Evolutionary conservation across 164 flowering plant genomes (phyloP).

Genomic region (Litsea cubeba): DNA sequence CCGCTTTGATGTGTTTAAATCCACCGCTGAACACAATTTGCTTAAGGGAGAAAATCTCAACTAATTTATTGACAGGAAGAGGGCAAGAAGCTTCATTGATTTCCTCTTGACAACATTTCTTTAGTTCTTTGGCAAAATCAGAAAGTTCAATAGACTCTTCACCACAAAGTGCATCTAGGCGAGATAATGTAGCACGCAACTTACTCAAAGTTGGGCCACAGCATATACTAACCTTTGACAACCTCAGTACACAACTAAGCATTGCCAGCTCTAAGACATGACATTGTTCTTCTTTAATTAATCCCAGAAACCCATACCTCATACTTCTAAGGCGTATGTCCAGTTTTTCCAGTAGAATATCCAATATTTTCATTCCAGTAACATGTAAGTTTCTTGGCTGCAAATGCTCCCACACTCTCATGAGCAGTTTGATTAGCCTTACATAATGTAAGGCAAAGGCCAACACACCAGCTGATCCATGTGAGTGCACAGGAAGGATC

Average conservation of each 20-base stretch:
- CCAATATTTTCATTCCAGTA: slow-evolving; percentile 26
- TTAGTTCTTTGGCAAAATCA: slow-evolving; percentile 39
- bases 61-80: slow-evolving; percentile 26
- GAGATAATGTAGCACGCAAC: slow-evolving; percentile 31
- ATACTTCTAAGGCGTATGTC: slow-evolving; percentile 43
- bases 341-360: slow-evolving; percentile 40
- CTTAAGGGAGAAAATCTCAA: slow-evolving; percentile 40
- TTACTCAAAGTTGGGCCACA: slow-evolving; percentile 26
- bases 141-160: slow-evolving; percentile 37
- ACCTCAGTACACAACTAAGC: slow-evolving; percentile 36
- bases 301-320: slow-evolving; percentile 46
- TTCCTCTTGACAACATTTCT: slow-evolving; percentile 23
- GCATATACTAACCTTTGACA: slow-evolving; percentile 33
- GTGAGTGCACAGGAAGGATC: slow-evolving; percentile 17
- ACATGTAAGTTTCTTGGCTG: slow-evolving; percentile 12
- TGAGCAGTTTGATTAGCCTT: slow-evolving; percentile 37
- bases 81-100: slow-evolving; percentile 14
- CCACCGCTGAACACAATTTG: slow-evolving; percentile 24
- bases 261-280: slow-evolving; percentile 56
- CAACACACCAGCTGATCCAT: slow-evolving; percentile 26
- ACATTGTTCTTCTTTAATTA: slow-evolving; percentile 47
- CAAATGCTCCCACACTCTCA: slow-evolving; percentile 39
- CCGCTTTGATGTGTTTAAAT: slow-evolving; percentile 45
- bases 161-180: slow-evolving; percentile 27
- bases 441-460: slow-evolving; percentile 51